Base-by-base conservation (phyloP, 768 basidiomycete species). In the Pisolithus sp. region DNA sequence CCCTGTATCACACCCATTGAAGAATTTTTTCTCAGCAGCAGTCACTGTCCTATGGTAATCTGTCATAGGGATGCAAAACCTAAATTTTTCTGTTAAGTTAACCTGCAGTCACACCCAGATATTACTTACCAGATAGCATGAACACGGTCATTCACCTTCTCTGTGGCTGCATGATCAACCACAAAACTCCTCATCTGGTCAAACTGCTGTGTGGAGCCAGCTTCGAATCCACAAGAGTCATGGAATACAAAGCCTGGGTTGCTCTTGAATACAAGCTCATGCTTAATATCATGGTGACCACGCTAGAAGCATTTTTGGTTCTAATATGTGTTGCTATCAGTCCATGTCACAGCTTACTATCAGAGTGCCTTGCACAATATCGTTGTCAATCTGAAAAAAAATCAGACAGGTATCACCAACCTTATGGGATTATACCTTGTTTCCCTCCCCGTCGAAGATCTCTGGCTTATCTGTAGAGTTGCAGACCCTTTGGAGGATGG, bases 151-250 rank as follows among this genome's bases (percentile, higher is more conserved):
- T 58, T 44, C 0, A 66, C 48, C 7, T 52, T 45, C 2, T 18
- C 53, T 7, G 47, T 42, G 4, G 57, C 56, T 0, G 69, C 53
- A 9, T 62, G 52, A 20, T 61, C 24, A 18, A 48, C 20, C 17
- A 76, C 62, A 55, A 76, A 75, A 2, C 49, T 40, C 43, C 53
- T 57, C 21, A 74, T 65, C 8, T 46, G 57, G 1, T 62, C 48
- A 2, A 72, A 49, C 53, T 74, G 67, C 3, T 57, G 50, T 1
- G 24, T 55, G 1, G 54, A 57, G 5, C 73, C 73, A 21, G 69
- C 52, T 56, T 74, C 71, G 45, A 75, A 72, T 4, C 73, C 73
- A 42, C 62, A 51, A 17, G 73, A 75, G 51, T 75, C 73, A 39
- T 75, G 74, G 52, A 75, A 74, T 20, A 73, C 61, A 55, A 72